Conservation (phyloP, 2,329 filamentous ascomycete genomes). For the Fusarium decemcellulare region DNA sequence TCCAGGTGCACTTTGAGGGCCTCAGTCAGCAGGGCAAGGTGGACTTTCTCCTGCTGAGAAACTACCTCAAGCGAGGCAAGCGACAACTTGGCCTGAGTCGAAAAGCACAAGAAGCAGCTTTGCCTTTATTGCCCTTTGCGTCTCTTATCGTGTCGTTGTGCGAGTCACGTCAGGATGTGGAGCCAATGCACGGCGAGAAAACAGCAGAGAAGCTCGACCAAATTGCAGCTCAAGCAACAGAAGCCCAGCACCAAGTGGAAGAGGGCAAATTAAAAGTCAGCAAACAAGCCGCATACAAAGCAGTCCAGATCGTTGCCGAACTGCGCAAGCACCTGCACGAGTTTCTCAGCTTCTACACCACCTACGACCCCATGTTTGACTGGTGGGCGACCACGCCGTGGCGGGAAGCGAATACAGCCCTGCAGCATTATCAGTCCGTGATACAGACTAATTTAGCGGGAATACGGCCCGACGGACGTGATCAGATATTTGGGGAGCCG, state of each 20-base stretch:
- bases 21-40: constrained; percentile 60
- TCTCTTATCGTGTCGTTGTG: constrained; percentile 58
- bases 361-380: constrained; percentile 69
- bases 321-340: constrained; percentile 61
- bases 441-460: constrained; percentile 62
- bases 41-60: constrained; percentile 65
- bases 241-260: constrained; percentile 53
- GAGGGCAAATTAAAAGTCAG: constrained; percentile 52
- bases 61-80: constrained; percentile 56
- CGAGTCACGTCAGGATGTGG: constrained; percentile 62
- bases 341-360: constrained; percentile 65
- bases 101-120: constrained; percentile 53
- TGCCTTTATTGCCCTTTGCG: constrained; percentile 61
- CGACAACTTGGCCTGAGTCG: constrained; percentile 57
- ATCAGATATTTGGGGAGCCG: constrained; percentile 70
- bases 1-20: constrained; percentile 44
- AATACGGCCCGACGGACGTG: constrained; percentile 57
- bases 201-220: constrained; percentile 59
- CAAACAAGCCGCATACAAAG: constrained; percentile 62
- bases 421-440: constrained; percentile 53
- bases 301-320: constrained; percentile 57
- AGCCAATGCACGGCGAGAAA: constrained; percentile 58
- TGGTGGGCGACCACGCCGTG: constrained; percentile 69
- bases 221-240: constrained; percentile 50
- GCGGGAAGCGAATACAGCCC: constrained; percentile 52